A percentile compares a stretch with the other conserved stretches of the same genome.
These are phyloP conservation scores for Alternaria atra DNA, from an alignment of 2,329 filamentous ascomycete genomes.

Conservation along the genomic window DNA sequence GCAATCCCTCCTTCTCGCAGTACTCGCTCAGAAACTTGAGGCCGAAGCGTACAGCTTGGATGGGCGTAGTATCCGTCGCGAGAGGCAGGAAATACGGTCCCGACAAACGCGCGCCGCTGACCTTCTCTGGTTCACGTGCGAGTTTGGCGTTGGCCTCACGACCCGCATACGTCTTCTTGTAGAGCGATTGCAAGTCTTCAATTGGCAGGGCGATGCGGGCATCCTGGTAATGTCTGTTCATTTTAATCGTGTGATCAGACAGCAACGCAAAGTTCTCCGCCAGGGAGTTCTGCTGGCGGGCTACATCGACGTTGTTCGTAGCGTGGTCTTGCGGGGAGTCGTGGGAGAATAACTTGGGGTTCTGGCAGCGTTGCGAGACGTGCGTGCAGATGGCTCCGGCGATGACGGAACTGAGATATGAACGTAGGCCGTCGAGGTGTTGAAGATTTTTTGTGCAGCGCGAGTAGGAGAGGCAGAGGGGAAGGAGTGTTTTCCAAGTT, in stretches of 20 bases:
- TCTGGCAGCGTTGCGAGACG: constrained; percentile 39
- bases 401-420: constrained; percentile 53
- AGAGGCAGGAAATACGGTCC: constrained; percentile 55
- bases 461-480: constrained; percentile 45
- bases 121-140: constrained; percentile 42
- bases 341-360: constrained; percentile 24
- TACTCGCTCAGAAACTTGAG: constrained; percentile 55
- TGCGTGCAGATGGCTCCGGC: constrained; percentile 49
- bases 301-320: constrained; percentile 26
- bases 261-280: constrained; percentile 40
- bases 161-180: constrained; percentile 51
- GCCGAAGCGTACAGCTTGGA: constrained; percentile 57
- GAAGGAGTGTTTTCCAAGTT: constrained; percentile 51
- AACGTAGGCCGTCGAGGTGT: constrained; percentile 53
- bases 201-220: constrained; percentile 41
- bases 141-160: constrained; percentile 33
- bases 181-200: constrained; percentile 48
- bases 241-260: constrained; percentile 39
- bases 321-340: constrained; percentile 40
- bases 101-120: constrained; percentile 46
- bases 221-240: constrained; percentile 38
- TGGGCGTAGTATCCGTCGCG: constrained; percentile 50
- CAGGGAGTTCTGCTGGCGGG: constrained; percentile 31
- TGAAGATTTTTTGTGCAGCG: constrained; percentile 44
- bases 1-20: constrained; percentile 46